phyloP scores from a whole-genome alignment of 192 early-diverging fungal species.

The Coemansia sp. region DNA sequence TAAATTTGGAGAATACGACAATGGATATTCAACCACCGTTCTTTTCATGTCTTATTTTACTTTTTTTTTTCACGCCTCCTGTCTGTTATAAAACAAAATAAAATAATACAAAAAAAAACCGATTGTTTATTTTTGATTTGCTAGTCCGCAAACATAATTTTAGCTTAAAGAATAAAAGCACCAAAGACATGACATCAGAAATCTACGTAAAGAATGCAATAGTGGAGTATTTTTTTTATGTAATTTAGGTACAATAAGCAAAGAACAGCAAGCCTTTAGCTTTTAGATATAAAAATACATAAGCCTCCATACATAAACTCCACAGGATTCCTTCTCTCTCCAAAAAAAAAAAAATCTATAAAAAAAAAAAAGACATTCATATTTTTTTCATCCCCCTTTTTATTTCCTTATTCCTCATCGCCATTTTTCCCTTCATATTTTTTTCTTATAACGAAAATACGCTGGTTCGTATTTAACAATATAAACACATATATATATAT shows the following conservation, averaged over 20 bases:
- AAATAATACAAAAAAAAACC: slow-evolving; percentile 2
- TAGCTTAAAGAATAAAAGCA: not conserved
- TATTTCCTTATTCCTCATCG: not conserved
- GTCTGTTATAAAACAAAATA: not conserved
- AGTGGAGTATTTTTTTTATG: no score
- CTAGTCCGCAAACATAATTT: no score
- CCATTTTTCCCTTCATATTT: not conserved
- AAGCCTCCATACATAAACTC: not conserved
- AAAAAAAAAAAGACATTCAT: not conserved
- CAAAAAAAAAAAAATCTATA: slow-evolving; percentile 2
- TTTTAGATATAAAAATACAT: not conserved
- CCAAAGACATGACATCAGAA: slow-evolving; percentile 4
- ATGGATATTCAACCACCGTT: not conserved
- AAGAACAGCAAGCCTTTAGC: no score
- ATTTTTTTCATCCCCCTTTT: not conserved
- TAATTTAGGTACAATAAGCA: no score
- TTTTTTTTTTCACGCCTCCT: not conserved
- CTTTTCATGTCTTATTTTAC: not conserved
- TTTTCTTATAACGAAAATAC: slow-evolving; percentile 1
- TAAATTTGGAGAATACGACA: not conserved
- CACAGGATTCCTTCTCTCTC: not conserved
- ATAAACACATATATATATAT: slow-evolving; percentile 1
- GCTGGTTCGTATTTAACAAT: not conserved
- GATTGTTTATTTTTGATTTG: not conserved
- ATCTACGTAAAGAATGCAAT: not conserved